Percentiles rank a stretch among this genome's conserved stretches.
Conservation (phyloP, 2,329 filamentous ascomycete genomes). For the Paramyrothecium sp. region DNA sequence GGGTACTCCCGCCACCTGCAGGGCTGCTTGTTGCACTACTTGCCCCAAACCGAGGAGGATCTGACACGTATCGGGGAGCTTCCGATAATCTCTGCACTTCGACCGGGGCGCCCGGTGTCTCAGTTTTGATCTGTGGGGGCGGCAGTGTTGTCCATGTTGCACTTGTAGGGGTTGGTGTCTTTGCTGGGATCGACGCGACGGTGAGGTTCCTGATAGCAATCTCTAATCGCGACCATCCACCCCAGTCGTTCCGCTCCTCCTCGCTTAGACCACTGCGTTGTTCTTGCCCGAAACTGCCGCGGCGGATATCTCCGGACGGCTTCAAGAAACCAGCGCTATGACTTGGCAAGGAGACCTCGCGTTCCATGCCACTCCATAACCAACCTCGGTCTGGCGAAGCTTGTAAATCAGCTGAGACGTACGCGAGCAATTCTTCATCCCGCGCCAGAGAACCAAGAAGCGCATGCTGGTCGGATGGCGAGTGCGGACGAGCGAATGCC, state of each 20-base stretch:
- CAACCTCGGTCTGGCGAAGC: conserved; percentile 74
- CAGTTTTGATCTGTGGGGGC: conserved; percentile 33
- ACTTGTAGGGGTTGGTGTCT: conserved; percentile 28
- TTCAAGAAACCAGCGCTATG: conserved; percentile 9
- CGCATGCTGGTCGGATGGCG: conserved; percentile 27
- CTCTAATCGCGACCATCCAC: conserved; percentile 77
- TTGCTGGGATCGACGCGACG: conserved; percentile 16
- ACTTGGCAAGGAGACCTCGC: conserved; percentile 32
- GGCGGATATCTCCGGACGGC: conserved; percentile 25
- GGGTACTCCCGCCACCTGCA: conserved; percentile 16
- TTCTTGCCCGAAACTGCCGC: conserved; percentile 42
- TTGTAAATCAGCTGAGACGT: conserved; percentile 84
- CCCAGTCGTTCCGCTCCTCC: conserved; percentile 67
- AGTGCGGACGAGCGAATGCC: conserved; percentile 24
- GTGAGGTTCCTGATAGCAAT: conserved; percentile 30
- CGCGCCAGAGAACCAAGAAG: conserved; percentile 35
- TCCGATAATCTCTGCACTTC: conserved; percentile 27
- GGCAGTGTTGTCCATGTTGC: conserved; percentile 28
- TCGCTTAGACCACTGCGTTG: conserved; percentile 51
- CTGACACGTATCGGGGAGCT: conserved; percentile 24
- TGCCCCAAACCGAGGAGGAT: conserved; percentile 20
- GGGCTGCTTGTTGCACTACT: conserved; percentile 25
- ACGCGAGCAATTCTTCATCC: conserved; percentile 87
- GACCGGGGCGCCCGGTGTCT: conserved; percentile 23
- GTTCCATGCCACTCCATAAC: conserved; percentile 72